phyloP scores from a whole-genome alignment of 495 filamentous ascomycete genomes.

The Mytilinidion resinicola region DNA sequence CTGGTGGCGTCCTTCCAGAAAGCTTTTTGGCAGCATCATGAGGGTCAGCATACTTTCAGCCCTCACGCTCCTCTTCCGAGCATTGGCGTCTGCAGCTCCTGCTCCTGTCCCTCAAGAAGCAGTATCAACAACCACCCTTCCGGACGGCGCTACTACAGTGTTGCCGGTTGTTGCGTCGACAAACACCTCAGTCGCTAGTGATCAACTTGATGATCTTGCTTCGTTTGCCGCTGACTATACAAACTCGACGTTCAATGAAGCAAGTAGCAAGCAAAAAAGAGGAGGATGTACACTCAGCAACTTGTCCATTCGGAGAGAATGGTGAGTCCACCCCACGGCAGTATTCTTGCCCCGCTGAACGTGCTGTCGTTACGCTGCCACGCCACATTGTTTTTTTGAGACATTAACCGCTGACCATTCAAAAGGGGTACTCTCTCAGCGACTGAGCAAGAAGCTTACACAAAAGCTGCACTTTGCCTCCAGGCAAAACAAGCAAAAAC shows the following conservation, averaged over 20 bases:
- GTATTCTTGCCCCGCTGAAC: no score
- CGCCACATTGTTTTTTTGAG: background rate
- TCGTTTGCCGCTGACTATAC: background rate
- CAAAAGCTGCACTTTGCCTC: slow-evolving; percentile 19
- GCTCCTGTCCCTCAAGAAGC: slow-evolving; percentile 1
- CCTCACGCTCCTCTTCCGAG: background rate
- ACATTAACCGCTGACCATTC: background rate
- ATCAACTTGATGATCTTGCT: slow-evolving; percentile 13
- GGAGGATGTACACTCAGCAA: slow-evolving; percentile 9
- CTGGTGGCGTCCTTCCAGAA: background rate
- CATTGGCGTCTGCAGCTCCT: slow-evolving; percentile 1
- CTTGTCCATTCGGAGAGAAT: slow-evolving; percentile 18
- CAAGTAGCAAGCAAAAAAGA: slow-evolving; percentile 11
- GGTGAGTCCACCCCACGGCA: slow-evolving; percentile 1
- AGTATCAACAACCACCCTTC: background rate
- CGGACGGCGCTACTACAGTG: background rate
- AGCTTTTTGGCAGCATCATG: background rate
- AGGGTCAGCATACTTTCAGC: background rate
- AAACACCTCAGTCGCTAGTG: slow-evolving; percentile 9
- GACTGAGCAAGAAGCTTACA: slow-evolving; percentile 18
- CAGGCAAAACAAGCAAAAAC: slow-evolving; percentile 11
- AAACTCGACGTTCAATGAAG: background rate
- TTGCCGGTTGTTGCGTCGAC: slow-evolving; percentile 3
- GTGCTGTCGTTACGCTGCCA: background rate
- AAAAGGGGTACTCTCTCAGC: slow-evolving; percentile 9